Base-by-base conservation (phyloP, 1,284 basidiomycete species). In the Marasmius fiardii region DNA sequence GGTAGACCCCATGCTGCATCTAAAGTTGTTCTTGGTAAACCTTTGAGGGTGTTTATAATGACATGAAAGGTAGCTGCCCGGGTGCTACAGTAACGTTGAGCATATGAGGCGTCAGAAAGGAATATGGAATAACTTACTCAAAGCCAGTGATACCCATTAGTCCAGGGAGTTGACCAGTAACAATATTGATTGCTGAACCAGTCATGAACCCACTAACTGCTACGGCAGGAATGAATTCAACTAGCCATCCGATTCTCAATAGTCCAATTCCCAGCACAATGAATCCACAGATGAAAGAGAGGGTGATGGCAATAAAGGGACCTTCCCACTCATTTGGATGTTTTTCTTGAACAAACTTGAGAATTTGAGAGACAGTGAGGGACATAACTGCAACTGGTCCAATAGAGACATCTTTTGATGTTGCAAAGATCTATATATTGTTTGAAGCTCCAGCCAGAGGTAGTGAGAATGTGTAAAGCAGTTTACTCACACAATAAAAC, bases 341-440 rank as follows among this genome's bases (percentile, higher is more conserved):
- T 3, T 65, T 63, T 0, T 72, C 62, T 35, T 89, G 67, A 50
- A 96, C 85, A 43, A 81, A 71, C 24, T 77, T 74, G 67, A 97
- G 90, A 59, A 96, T 86, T 66, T 92, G 86, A 14, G 92, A 82
- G 18, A 88, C 86, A 33, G 93, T 91, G 54, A 97, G 83, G 5
- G 93, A 96, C 94, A 98, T 97, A 71, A 99, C 96, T 16, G 96
- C 95, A 60, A 96, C 95, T 2, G 95, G 95, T 51, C 95, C 95
- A 62, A 98, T 97, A 11, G 93, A 93, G 34, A 95, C 91, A 74
- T 98, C 95, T 71, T 97, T 97, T 43, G 93, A 93, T 0, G 94
- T 97, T 28, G 94, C 95, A 64, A 94, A 93, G 69, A 93, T 81
- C 88, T 31, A 10, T 31, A 4, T 92, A 63, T 23, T 60, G 53